Evolutionary conservation across 306 rosid genomes (phyloP).

Genomic region (Mucuna pruriens): DNA sequence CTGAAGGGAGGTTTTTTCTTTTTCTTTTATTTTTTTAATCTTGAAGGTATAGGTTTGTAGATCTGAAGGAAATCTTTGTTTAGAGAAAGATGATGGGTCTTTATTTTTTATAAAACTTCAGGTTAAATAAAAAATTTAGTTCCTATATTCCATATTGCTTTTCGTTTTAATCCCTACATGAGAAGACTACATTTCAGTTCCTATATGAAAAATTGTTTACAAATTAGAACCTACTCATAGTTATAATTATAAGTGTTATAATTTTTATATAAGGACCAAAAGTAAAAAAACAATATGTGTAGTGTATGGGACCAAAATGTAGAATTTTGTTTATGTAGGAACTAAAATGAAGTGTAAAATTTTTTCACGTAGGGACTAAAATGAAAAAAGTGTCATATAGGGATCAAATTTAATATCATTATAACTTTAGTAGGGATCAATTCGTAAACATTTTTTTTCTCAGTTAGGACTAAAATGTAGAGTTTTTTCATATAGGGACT

Average conservation of each 20-base stretch:
- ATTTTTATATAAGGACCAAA: neutral
- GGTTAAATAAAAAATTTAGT: neutral
- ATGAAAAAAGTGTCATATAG: neutral
- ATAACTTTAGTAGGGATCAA: neutral
- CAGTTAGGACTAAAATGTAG: neutral
- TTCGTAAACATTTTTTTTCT: too few relatives aligned
- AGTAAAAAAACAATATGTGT: neutral
- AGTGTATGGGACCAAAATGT: neutral
- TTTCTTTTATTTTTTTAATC: neutral
- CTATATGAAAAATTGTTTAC: neutral
- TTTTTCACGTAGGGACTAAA: too few relatives aligned
- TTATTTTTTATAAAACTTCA: neutral
- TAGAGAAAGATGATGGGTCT: neutral
- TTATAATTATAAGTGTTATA: neutral
- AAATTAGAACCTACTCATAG: neutral
- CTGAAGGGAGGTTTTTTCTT: neutral
- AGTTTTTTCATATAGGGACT: neutral
- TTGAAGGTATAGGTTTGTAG: slow-evolving; percentile 15
- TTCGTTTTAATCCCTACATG: neutral
- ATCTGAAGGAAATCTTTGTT: slow-evolving; percentile 19
- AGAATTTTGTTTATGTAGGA: neutral
- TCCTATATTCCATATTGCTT: neutral
- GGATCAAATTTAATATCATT: too few relatives aligned
- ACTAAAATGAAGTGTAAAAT: too few relatives aligned
- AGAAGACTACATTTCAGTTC: neutral